phyloP scores from a whole-genome alignment of 169 alveolate genomes.

The Plasmodium yoelii region DNA sequence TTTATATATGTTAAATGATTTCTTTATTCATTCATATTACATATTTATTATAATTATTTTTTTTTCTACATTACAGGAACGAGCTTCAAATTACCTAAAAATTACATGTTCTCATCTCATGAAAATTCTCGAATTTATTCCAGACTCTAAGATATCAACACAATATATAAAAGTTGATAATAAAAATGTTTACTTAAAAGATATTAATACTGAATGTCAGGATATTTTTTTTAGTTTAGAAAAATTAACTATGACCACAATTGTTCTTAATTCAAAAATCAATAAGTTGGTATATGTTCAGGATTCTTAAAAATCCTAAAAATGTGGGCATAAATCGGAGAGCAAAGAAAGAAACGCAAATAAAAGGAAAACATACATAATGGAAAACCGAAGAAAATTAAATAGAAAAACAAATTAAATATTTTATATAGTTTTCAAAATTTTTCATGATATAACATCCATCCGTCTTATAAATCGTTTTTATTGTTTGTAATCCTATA shows the following conservation, averaged over 20 bases:
- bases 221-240: conserved; percentile 27
- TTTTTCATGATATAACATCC: too few species aligned
- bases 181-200: conserved; percentile 65
- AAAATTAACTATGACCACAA: conserved; percentile 62
- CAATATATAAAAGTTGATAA: conserved; percentile 59
- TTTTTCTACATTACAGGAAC: conserved; percentile 20
- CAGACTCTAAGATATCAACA: conserved; percentile 51
- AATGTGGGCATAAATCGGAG: not conserved
- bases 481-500: too few species aligned
- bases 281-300: conserved; percentile 43
- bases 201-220: conserved; percentile 52
- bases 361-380: not conserved
- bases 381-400: not conserved
- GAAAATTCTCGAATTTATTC: conserved; percentile 53
- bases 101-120: conserved; percentile 52
- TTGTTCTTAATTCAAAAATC: conserved; percentile 56
- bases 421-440: too few species aligned
- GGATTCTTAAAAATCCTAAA: not conserved
- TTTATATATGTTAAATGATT: not conserved
- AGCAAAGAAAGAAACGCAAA: not conserved
- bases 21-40: not conserved
- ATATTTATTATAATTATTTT: not conserved
- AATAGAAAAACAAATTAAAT: too few species aligned
- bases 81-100: conserved; percentile 44
- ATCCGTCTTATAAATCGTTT: too few species aligned